A percentile compares a stretch with the other conserved stretches of the same genome.
These are phyloP conservation scores for Acidomyces sp. DNA, from an alignment of 495 filamentous ascomycete species.

Conservation along the genomic window DNA sequence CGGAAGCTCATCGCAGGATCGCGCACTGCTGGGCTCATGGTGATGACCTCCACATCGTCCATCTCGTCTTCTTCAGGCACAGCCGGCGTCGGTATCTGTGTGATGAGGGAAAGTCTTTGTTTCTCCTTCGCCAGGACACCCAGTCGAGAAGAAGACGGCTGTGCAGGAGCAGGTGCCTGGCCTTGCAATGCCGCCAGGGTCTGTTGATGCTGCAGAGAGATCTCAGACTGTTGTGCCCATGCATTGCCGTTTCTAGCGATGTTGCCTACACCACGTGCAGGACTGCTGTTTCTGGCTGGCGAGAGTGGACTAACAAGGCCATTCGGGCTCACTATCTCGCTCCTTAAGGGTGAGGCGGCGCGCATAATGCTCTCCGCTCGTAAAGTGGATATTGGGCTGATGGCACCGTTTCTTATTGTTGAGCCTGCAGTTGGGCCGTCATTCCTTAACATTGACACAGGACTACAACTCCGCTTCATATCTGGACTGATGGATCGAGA, in stretches of 20 bases:
- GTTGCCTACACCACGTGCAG: constrained; percentile 7
- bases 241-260: constrained; percentile 11
- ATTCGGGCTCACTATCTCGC: constrained; percentile 1
- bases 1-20: constrained; percentile 1
- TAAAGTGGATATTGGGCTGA: constrained; percentile 9
- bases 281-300: background rate
- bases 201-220: background rate
- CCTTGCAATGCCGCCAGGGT: constrained; percentile 9
- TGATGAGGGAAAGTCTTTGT: constrained; percentile 6
- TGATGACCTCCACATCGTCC: constrained; percentile 12
- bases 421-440: constrained; percentile 7
- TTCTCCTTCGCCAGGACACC: background rate
- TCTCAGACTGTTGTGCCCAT: constrained; percentile 2
- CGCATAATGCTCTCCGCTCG: constrained; percentile 5
- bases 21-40: constrained; percentile 9
- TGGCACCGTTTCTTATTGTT: constrained; percentile 1
- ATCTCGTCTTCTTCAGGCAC: constrained; percentile 7
- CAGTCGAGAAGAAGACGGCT: background rate
- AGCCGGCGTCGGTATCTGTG: constrained; percentile 3
- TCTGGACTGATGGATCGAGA: constrained; percentile 8
- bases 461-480: constrained; percentile 2
- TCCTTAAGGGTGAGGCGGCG: background rate
- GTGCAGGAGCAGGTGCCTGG: background rate
- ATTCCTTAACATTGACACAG: constrained; percentile 6
- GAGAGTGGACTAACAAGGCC: background rate